phyloP scores from a whole-genome alignment of 2,329 filamentous ascomycete genomes.

The Hypomyces rosellus region DNA sequence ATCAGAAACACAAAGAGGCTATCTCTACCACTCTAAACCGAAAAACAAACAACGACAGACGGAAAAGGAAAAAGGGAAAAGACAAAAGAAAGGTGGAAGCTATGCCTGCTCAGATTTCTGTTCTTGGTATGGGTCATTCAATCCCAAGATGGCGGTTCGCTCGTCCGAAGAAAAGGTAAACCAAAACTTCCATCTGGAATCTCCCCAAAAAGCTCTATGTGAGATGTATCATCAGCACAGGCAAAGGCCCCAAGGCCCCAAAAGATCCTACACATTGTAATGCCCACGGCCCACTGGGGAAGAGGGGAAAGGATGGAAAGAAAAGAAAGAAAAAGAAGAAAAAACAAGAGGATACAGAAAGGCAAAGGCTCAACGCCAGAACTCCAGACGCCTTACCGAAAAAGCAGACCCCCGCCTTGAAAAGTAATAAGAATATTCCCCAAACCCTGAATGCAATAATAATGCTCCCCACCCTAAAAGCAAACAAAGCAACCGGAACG shows the following conservation, averaged over 20 bases:
- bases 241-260: not conserved
- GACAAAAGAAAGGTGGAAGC: constrained; percentile 3
- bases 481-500: not conserved
- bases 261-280: not conserved
- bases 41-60: not conserved
- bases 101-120: constrained; percentile 43
- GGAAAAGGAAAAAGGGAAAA: not conserved
- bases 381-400: constrained; percentile 5
- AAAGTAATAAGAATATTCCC: not conserved
- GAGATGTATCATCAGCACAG: constrained; percentile 10
- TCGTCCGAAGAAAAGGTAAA: constrained; percentile 14
- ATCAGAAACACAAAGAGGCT: not conserved
- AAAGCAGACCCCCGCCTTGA: not conserved
- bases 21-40: not conserved
- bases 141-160: constrained; percentile 13
- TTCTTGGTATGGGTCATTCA: constrained; percentile 30
- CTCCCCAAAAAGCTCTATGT: constrained; percentile 9
- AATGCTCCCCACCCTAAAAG: not conserved
- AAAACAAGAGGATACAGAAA: constrained; percentile 1
- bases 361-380: not conserved
- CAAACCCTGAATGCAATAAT: not conserved
- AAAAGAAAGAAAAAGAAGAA: not conserved
- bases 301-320: not conserved
- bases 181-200: not conserved
- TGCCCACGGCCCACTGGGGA: not conserved